phyloP scores from a whole-genome alignment of 768 basidiomycete species.

The Hemileccinum rubropunctum region DNA sequence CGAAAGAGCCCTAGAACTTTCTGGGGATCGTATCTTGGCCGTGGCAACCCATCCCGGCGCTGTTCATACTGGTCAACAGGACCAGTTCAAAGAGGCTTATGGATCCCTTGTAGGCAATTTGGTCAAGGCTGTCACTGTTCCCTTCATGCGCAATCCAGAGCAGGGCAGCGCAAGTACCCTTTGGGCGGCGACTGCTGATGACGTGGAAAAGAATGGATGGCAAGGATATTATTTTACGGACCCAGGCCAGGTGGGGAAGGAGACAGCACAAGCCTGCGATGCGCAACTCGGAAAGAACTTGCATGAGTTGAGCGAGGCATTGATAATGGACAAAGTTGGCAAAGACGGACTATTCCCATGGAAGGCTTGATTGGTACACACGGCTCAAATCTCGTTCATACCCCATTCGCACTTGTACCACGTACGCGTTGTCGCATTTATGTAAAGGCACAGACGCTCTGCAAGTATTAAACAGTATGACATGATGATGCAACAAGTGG shows the following conservation, averaged over 20 bases:
- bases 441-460: background rate
- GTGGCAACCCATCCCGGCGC: too few relatives aligned
- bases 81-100: too few relatives aligned
- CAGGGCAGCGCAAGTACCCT: conserved; percentile 27
- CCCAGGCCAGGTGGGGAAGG: conserved; percentile 14
- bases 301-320: conserved; percentile 31
- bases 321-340: conserved; percentile 27
- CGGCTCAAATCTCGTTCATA: background rate
- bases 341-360: conserved; percentile 3
- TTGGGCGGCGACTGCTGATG: conserved; percentile 34
- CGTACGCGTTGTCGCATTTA: too few relatives aligned
- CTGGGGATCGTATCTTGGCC: too few relatives aligned
- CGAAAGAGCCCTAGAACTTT: too few relatives aligned
- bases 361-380: background rate
- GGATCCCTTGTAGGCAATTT: background rate
- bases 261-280: conserved; percentile 22
- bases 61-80: too few relatives aligned
- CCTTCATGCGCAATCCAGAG: conserved; percentile 28
- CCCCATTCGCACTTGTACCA: background rate
- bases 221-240: conserved; percentile 29
- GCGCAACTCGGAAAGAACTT: conserved; percentile 25
- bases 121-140: conserved; percentile 19
- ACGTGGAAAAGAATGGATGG: conserved; percentile 27
- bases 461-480: background rate
- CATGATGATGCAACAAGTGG: background rate